phyloP scores from a whole-genome alignment of 331 rosid genomes.

The Quercus phellos region DNA sequence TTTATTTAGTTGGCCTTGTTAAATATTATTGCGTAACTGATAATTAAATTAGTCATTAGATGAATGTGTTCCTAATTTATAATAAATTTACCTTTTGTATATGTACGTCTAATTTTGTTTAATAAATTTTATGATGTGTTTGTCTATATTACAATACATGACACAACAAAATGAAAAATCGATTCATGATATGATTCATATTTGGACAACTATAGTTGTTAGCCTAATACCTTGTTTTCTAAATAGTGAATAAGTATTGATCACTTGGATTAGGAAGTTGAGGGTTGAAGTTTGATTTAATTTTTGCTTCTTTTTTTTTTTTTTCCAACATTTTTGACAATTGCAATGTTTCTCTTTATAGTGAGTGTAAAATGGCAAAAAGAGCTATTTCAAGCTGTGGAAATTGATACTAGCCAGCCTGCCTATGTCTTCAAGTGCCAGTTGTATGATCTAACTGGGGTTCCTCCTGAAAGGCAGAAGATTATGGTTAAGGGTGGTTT shows the following conservation, averaged over 20 bases:
- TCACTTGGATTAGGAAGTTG: not conserved
- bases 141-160: too few relatives aligned
- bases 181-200: too few relatives aligned
- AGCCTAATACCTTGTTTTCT: not conserved
- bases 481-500: constrained; percentile 99
- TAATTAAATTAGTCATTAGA: too few relatives aligned
- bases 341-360: constrained; percentile 21
- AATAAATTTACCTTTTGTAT: too few relatives aligned
- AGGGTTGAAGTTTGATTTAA: not conserved
- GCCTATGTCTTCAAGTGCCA: constrained; percentile 93
- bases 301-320: not conserved
- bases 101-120: too few relatives aligned
- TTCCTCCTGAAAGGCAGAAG: constrained; percentile 95
- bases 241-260: not conserved
- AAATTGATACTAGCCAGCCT: constrained; percentile 82
- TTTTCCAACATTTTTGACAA: not conserved
- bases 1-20: too few relatives aligned
- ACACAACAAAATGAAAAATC: too few relatives aligned
- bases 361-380: constrained; percentile 96
- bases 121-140: too few relatives aligned
- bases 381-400: constrained; percentile 71
- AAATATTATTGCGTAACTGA: too few relatives aligned
- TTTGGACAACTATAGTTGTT: not conserved
- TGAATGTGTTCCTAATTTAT: too few relatives aligned
- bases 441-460: constrained; percentile 87